phyloP scores from a whole-genome alignment of 148 eudicot genomes.

The Chenopodium album region DNA sequence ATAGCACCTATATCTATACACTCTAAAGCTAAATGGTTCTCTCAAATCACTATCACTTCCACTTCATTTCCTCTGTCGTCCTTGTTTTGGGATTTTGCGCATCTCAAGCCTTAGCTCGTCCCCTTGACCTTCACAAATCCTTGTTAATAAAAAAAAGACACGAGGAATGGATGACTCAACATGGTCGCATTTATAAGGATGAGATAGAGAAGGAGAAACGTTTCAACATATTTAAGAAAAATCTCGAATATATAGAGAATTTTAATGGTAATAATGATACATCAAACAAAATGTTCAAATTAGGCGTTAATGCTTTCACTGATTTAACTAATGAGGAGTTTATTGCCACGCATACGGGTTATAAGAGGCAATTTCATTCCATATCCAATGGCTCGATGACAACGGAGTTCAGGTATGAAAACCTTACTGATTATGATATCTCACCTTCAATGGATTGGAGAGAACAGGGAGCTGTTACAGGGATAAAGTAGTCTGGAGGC shows the following conservation, averaged over 20 bases:
- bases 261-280: slow-evolving; percentile 8
- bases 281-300: slow-evolving; percentile 23
- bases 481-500: too few relatives aligned
- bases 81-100: slow-evolving; percentile 1
- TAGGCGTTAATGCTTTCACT: slow-evolving; percentile 40
- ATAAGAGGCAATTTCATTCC: slow-evolving; percentile 7
- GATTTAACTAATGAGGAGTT: slow-evolving; percentile 38
- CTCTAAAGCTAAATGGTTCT: background rate
- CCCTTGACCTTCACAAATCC: slow-evolving; percentile 12
- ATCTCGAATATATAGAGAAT: slow-evolving; percentile 35
- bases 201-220: slow-evolving; percentile 37
- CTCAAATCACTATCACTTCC: background rate
- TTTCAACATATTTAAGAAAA: slow-evolving; percentile 39
- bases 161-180: slow-evolving; percentile 46
- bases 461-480: slow-evolving; percentile 41
- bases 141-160: slow-evolving; percentile 24
- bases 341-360: slow-evolving; percentile 28
- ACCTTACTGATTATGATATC: background rate
- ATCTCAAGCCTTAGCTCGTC: slow-evolving; percentile 22
- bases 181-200: slow-evolving; percentile 31
- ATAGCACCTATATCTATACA: too few relatives aligned
- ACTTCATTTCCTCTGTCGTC: slow-evolving; percentile 12
- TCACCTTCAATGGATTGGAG: slow-evolving; percentile 31
- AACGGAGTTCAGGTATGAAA: slow-evolving; percentile 19
- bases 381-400: background rate